A percentile compares a stretch with the other conserved stretches of the same genome.
Conservation (phyloP, 495 filamentous ascomycete genomes). For the Aspergillus panamensis region DNA sequence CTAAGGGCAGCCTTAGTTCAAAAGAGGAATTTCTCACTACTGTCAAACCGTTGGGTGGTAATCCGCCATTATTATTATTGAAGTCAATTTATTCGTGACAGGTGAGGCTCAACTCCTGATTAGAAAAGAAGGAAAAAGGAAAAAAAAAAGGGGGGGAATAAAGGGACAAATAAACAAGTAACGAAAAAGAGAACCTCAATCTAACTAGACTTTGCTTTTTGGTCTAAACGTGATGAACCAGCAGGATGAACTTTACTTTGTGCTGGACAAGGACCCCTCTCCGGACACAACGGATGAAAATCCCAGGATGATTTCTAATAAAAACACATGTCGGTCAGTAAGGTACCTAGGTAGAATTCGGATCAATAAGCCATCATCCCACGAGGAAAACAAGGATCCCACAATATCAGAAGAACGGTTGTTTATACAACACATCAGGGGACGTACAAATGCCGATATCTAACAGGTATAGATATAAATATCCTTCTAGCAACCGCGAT, state of each 20-base stretch:
- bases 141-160: background rate
- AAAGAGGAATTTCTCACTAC: slow-evolving; percentile 4
- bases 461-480: background rate
- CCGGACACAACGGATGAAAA: too few relatives aligned
- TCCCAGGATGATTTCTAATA: too few relatives aligned
- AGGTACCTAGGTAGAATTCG: background rate
- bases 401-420: background rate
- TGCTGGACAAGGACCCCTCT: too few relatives aligned
- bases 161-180: background rate
- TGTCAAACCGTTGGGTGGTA: background rate
- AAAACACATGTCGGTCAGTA: background rate
- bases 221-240: background rate
- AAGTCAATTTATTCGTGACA: slow-evolving; percentile 10
- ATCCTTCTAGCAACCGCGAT: background rate
- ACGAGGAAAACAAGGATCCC: background rate
- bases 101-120: slow-evolving; percentile 6
- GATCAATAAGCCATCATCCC: background rate
- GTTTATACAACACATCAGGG: background rate
- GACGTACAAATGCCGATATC: background rate
- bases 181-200: background rate
- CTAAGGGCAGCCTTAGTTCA: background rate
- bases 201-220: background rate
- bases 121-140: background rate
- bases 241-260: too few relatives aligned
- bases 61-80: slow-evolving; percentile 2